A percentile compares a stretch with the other conserved stretches of the same genome.
Evolutionary conservation across 352 stramenopile genomes (phyloP).

Genomic region (Nothophytophthora sp.): DNA sequence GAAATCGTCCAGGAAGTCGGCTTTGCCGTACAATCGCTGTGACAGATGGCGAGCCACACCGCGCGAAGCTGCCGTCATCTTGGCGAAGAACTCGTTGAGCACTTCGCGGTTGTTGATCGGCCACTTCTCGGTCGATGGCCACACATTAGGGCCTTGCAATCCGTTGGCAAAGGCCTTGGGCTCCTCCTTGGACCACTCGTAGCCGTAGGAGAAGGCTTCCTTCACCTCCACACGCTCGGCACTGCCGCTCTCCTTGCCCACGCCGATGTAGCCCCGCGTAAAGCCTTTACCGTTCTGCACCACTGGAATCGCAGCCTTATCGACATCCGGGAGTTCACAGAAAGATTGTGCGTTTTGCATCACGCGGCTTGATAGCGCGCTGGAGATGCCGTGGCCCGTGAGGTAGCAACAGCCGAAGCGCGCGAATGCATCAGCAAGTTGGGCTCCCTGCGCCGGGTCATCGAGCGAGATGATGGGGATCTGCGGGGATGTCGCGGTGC

Average conservation of each 20-base stretch:
- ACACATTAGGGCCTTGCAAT: conserved; percentile 74
- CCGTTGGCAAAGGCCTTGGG: conserved; percentile 45
- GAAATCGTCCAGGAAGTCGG: conserved; percentile 59
- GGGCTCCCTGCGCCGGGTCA: conserved; percentile 36
- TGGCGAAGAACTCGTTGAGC: conserved; percentile 58
- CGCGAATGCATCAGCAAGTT: conserved; percentile 58
- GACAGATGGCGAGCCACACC: conserved; percentile 51
- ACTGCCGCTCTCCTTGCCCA: conserved; percentile 80
- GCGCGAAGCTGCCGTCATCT: conserved; percentile 56
- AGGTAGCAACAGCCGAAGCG: conserved; percentile 83
- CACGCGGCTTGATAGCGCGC: conserved; percentile 42
- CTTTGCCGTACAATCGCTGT: conserved; percentile 48
- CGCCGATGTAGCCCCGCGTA: conserved; percentile 77
- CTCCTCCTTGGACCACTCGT: conserved; percentile 49
- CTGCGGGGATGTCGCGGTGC: too few species aligned
- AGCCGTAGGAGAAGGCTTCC: conserved; percentile 83
- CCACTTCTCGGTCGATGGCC: conserved; percentile 44
- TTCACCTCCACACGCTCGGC: conserved; percentile 81
- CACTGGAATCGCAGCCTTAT: conserved; percentile 61
- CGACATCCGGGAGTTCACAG: conserved; percentile 48
- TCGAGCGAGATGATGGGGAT: conserved; percentile 64
- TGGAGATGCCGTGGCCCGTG: conserved; percentile 58
- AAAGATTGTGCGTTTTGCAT: conserved; percentile 61
- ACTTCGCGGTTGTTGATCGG: conserved; percentile 29
- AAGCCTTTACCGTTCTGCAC: conserved; percentile 70